Evolutionary conservation across 805 yeast species (phyloP).

Genomic region (Nakazawaea ishiwadae): DNA sequence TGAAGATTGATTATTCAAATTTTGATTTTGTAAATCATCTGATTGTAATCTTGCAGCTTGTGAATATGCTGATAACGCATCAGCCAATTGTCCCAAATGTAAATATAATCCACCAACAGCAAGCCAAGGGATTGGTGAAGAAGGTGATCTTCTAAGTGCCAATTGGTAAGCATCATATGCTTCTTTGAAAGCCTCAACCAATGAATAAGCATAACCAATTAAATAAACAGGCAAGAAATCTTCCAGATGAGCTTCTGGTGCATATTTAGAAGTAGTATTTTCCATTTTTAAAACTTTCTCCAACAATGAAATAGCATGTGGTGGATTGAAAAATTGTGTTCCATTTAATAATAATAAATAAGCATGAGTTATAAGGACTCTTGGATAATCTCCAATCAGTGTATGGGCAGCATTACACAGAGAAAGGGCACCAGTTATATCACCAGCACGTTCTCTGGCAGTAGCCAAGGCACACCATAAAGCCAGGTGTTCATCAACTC

Average conservation of each 20-base stretch:
- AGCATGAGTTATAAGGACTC: constrained; percentile 43
- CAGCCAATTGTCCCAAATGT: constrained; percentile 55
- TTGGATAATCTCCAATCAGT: constrained; percentile 39
- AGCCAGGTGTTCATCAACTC: constrained; percentile 42
- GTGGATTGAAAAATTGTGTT: constrained; percentile 27
- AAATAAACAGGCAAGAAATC: constrained; percentile 59
- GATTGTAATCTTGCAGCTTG: constrained; percentile 54
- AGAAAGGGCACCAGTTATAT: constrained; percentile 42
- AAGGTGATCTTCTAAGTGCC: constrained; percentile 47
- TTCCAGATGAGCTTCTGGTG: constrained; percentile 25
- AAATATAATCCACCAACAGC: constrained; percentile 60
- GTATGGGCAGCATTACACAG: constrained; percentile 45
- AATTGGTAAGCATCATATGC: constrained; percentile 54
- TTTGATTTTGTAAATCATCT: constrained; percentile 27
- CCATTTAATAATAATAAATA: constrained; percentile 38
- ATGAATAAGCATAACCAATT: constrained; percentile 47
- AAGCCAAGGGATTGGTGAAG: constrained; percentile 60
- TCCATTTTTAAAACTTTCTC: constrained; percentile 27
- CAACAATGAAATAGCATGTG: constrained; percentile 31
- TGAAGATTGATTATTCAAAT: background rate
- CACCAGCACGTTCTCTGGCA: constrained; percentile 46
- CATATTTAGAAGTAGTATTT: constrained; percentile 10
- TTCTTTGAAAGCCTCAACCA: constrained; percentile 39
- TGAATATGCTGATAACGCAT: constrained; percentile 63
- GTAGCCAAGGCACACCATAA: constrained; percentile 52